These are phyloP conservation scores for Stenocarpella maydis DNA, from an alignment of 2,329 filamentous ascomycete genomes.

Conservation along the genomic window DNA sequence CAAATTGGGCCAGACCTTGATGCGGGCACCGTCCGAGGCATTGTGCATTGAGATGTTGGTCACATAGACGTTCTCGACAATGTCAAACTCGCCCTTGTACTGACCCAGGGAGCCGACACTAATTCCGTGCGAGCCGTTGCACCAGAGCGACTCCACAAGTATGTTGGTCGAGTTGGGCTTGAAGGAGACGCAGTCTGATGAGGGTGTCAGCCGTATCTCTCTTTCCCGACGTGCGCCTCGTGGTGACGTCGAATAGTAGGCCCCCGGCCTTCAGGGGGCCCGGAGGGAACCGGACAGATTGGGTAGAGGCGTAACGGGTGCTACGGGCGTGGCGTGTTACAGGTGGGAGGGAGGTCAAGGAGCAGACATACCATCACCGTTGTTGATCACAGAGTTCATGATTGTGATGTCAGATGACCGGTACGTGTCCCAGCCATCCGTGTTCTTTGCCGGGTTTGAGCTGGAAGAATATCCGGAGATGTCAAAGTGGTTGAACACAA, in stretches of 20 bases:
- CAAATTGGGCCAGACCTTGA: conserved; percentile 67
- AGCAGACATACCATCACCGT: conserved; percentile 59
- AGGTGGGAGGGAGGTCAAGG: neutral
- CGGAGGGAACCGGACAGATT: neutral
- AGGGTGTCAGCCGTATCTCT: neutral
- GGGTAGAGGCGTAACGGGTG: neutral
- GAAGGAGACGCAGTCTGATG: conserved; percentile 71
- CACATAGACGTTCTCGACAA: conserved; percentile 74
- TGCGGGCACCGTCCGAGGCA: conserved; percentile 71
- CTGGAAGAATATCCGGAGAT: conserved; percentile 63
- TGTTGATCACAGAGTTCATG: conserved; percentile 69
- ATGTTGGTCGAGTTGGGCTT: conserved; percentile 77
- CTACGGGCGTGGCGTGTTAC: too few species aligned
- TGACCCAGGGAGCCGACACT: conserved; percentile 77
- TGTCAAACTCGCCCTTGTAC: conserved; percentile 69
- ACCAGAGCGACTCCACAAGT: conserved; percentile 71
- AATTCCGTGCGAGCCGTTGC: conserved; percentile 77
- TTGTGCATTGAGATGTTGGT: conserved; percentile 68
- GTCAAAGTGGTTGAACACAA: conserved; percentile 68
- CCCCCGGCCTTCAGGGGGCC: neutral
- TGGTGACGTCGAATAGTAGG: neutral
- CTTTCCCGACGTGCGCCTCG: neutral
- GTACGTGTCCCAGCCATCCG: conserved; percentile 69
- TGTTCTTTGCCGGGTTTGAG: conserved; percentile 67
- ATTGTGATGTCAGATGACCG: conserved; percentile 68